These are phyloP conservation scores for Tuber microsphaerosporum DNA, from an alignment of 495 filamentous ascomycete species.

Conservation along the genomic window DNA sequence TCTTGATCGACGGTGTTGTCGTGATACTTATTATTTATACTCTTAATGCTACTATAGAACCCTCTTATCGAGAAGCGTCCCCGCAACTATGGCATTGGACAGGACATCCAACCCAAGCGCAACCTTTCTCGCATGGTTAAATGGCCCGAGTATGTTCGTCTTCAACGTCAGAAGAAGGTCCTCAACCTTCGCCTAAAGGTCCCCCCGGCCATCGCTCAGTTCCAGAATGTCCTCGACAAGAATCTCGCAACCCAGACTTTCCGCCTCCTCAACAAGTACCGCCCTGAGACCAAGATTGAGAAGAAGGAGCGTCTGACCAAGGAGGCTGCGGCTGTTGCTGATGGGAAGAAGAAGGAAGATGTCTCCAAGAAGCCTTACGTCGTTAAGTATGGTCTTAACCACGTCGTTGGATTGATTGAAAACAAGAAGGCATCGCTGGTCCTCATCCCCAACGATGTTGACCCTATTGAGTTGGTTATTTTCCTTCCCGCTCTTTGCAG, in stretches of 20 bases:
- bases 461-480: slow-evolving; percentile 98
- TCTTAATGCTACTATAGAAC: slow-evolving; percentile 56
- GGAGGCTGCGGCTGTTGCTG: slow-evolving; percentile 92
- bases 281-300: slow-evolving; percentile 96
- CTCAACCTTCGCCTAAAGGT: slow-evolving; percentile 98
- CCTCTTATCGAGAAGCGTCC: slow-evolving; percentile 96
- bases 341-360: slow-evolving; percentile 99
- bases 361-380: slow-evolving; percentile 99
- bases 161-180: slow-evolving; percentile 99
- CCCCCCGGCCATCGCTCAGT: slow-evolving; percentile 93
- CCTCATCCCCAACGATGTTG: slow-evolving; percentile 97
- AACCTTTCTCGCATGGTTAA: slow-evolving; percentile 99
- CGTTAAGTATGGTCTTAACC: slow-evolving; percentile 99
- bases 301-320: slow-evolving; percentile 99
- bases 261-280: slow-evolving; percentile 99
- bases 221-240: slow-evolving; percentile 94
- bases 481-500: slow-evolving; percentile 98
- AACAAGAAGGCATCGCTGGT: slow-evolving; percentile 99
- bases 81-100: slow-evolving; percentile 97
- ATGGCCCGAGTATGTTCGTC: slow-evolving; percentile 97
- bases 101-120: slow-evolving; percentile 95
- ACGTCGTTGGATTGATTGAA: slow-evolving; percentile 98
- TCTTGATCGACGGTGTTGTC: slow-evolving; percentile 21
- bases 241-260: slow-evolving; percentile 94
- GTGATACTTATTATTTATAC: neutral